Evolutionary conservation across 306 rosid species (phyloP).

Genomic region (Sicyos edulis): DNA sequence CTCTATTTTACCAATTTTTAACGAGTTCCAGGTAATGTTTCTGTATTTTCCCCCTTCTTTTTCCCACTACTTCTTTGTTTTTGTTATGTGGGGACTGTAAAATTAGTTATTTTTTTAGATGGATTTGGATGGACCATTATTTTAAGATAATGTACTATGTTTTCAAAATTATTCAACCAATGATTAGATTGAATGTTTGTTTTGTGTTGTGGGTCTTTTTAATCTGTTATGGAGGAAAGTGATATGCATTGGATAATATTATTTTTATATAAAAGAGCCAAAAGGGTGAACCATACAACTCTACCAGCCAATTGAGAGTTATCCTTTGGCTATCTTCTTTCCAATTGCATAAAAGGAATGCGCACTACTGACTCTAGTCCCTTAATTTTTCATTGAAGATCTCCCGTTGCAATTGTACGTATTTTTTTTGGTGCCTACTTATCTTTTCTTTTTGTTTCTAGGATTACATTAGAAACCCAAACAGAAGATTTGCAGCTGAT

Average conservation of each 20-base stretch:
- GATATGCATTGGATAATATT: background rate
- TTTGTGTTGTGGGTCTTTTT: background rate
- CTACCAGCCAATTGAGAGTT: background rate
- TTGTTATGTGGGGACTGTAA: background rate
- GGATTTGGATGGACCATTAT: background rate
- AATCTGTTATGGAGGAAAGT: background rate
- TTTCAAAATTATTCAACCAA: background rate
- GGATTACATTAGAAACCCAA: conserved; percentile 91
- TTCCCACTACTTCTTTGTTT: background rate
- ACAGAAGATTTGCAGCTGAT: conserved; percentile 92
- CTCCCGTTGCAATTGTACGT: background rate
- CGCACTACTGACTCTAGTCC: background rate
- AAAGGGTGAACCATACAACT: background rate
- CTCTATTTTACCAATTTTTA: conserved; percentile 51
- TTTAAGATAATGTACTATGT: background rate
- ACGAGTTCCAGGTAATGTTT: conserved; percentile 79
- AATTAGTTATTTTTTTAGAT: background rate
- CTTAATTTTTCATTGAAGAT: background rate
- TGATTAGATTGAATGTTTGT: background rate
- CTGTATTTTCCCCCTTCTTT: background rate
- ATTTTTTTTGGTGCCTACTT: conserved; percentile 25
- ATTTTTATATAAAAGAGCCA: background rate
- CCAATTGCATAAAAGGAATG: background rate
- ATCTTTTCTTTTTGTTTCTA: conserved; percentile 48
- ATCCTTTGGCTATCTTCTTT: background rate